Evolutionary conservation across 768 basidiomycete genomes (phyloP).

Genomic region (Boletus rubescentipes): DNA sequence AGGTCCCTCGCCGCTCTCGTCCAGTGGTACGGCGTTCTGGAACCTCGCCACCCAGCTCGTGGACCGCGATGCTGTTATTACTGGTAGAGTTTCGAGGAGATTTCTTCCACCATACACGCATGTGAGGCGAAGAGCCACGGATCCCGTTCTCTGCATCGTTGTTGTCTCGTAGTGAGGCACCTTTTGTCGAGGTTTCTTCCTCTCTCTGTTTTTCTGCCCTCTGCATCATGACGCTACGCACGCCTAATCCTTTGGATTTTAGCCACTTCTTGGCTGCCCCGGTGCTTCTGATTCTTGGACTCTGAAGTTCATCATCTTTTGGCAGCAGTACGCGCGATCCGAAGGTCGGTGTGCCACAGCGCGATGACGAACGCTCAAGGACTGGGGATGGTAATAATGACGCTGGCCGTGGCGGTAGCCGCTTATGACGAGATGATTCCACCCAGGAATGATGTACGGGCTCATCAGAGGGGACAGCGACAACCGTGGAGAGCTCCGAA

Average conservation of each 20-base stretch:
- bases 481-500: slow-evolving; percentile 15
- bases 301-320: slow-evolving; percentile 25
- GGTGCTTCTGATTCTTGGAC: slow-evolving; percentile 10
- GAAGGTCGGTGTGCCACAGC: slow-evolving; percentile 63
- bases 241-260: slow-evolving; percentile 29
- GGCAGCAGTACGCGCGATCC: slow-evolving; percentile 45
- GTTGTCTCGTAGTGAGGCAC: not conserved
- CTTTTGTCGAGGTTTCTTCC: slow-evolving; percentile 6
- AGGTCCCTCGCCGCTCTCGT: slow-evolving; percentile 11
- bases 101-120: slow-evolving; percentile 34
- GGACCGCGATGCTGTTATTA: slow-evolving; percentile 9
- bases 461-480: slow-evolving; percentile 11
- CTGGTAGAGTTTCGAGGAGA: slow-evolving; percentile 12
- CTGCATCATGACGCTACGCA: slow-evolving; percentile 24
- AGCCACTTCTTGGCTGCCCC: slow-evolving; percentile 27
- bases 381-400: slow-evolving; percentile 25
- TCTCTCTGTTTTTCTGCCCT: slow-evolving; percentile 25
- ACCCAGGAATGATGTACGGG: not conserved
- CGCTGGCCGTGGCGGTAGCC: slow-evolving; percentile 1
- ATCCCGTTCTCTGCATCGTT: slow-evolving; percentile 3
- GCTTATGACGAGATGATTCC: slow-evolving; percentile 9
- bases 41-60: slow-evolving; percentile 9
- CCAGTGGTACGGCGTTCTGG: not conserved
- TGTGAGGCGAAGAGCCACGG: slow-evolving; percentile 14
- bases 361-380: slow-evolving; percentile 46